Evolutionary conservation across 2,329 filamentous ascomycete species (phyloP), one percentile per base, ranked within the genome.

Genomic region (Paradendryphiella salina): DNA sequence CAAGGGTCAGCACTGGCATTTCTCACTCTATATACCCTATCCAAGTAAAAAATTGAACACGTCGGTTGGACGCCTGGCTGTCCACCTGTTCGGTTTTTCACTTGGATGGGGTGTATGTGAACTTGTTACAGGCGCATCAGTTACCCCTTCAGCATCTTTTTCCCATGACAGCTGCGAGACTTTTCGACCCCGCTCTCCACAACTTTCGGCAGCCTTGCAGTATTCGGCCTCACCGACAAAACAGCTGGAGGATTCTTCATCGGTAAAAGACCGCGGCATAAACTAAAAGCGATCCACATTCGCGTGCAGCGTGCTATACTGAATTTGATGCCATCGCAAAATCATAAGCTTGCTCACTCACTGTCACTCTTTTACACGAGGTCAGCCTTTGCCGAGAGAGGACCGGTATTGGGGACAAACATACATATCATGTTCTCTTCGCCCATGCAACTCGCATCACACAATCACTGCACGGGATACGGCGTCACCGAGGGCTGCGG

Each of bases 401-500:
- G 31, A 34, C 23, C 10, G 29, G 41, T 23, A 4, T 14, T 17
- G 15, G 41, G 33, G 15, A 33, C 14, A 11, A 20, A 36, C 11
- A 20, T 36, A 36, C 20, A 14, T 15, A n/a, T 15, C 32, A 23
- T 26, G 9, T 28, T 1, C 15, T n/a, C 18, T 36, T 41, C 17
- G 29, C 33, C 23, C 15, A 23, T 21, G 9, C 32, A 11, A 36
- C 29, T 21, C 28, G 20, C 20, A 15, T 32, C 15, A 9, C 23
- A 26, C 18, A 20, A 18, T 36, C n/a, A 29, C 6, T 9, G 17
- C 23, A 10, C 20, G 31, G 37, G 29, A 17, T 35, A 23, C 31
- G 36, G 43, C 14, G 5, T 49, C 31, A 33, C 32, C 40, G 18
- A 46, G 44, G 35, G 52, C 45, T 57, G 52, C 52, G 52, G 48